These are phyloP conservation scores for Dactylellina haptotyla DNA, from an alignment of 2,329 filamentous ascomycete species.

Conservation along the genomic window DNA sequence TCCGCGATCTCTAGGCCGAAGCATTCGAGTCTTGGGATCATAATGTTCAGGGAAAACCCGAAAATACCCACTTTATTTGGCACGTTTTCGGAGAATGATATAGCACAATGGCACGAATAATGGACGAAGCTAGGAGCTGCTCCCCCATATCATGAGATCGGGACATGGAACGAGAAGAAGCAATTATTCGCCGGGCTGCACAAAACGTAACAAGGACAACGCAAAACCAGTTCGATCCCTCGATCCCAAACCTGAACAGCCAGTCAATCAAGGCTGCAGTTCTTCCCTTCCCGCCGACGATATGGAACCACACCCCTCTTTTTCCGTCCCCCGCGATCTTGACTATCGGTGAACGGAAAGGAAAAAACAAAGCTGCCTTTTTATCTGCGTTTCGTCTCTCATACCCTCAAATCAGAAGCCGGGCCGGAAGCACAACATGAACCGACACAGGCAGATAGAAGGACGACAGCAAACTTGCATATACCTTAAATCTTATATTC, in stretches of 20 bases:
- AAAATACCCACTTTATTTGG: slow-evolving; percentile 26
- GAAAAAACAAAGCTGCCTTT: background rate
- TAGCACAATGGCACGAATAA: too few species aligned
- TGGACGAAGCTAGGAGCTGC: background rate
- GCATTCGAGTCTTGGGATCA: slow-evolving; percentile 17
- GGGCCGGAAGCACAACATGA: slow-evolving; percentile 30
- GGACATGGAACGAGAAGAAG: slow-evolving; percentile 22
- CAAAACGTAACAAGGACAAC: slow-evolving; percentile 51
- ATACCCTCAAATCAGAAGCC: slow-evolving; percentile 15
- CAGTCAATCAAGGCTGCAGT: slow-evolving; percentile 22
- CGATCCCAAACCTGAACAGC: slow-evolving; percentile 38
- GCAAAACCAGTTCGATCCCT: slow-evolving; percentile 45
- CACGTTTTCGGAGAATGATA: background rate
- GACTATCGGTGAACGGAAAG: slow-evolving; percentile 13
- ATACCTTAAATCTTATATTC: slow-evolving; percentile 32
- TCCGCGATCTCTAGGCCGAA: slow-evolving; percentile 33
- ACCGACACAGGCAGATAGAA: slow-evolving; percentile 3
- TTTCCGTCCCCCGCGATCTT: slow-evolving; percentile 40
- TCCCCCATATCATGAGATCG: slow-evolving; percentile 20
- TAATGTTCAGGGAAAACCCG: slow-evolving; percentile 2
- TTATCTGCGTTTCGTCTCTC: background rate
- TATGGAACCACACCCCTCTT: slow-evolving; percentile 29
- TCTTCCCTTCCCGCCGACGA: slow-evolving; percentile 26
- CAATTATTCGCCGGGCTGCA: slow-evolving; percentile 8
- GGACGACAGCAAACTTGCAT: slow-evolving; percentile 41